phyloP scores from a whole-genome alignment of 1,139 yeast genomes.

The Pichia sorboxylosa region DNA sequence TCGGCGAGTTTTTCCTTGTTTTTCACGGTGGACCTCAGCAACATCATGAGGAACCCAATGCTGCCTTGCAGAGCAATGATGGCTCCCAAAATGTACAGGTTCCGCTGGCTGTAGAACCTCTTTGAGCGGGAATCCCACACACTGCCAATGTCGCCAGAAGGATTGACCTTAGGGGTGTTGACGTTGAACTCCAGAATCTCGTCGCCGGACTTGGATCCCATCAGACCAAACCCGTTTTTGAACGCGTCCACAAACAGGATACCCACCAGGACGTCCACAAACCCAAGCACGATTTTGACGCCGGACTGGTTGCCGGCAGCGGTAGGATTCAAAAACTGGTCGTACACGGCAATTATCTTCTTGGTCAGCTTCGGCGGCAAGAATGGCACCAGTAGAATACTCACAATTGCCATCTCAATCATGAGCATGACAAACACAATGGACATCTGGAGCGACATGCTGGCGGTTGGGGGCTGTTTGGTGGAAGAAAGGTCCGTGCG shows the following conservation, averaged over 20 bases:
- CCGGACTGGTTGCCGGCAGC: conserved; percentile 25
- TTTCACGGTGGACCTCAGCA: conserved; percentile 45
- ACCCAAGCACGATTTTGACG: conserved; percentile 37
- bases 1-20: conserved; percentile 35
- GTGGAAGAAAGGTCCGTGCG: too few relatives aligned
- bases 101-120: conserved; percentile 60
- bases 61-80: conserved; percentile 50
- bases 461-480: too few relatives aligned
- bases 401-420: conserved; percentile 41
- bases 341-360: neutral
- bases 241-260: conserved; percentile 43
- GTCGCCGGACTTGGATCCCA: conserved; percentile 6
- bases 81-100: conserved; percentile 61
- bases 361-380: conserved; percentile 46
- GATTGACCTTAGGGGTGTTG: too few relatives aligned
- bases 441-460: conserved; percentile 23
- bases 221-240: conserved; percentile 20
- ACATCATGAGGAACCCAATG: conserved; percentile 44
- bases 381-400: conserved; percentile 49
- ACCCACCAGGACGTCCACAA: conserved; percentile 34
- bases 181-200: too few relatives aligned
- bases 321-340: neutral
- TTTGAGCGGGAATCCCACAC: conserved; percentile 22
- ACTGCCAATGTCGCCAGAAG: too few relatives aligned
- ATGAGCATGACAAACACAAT: conserved; percentile 25